phyloP scores from a whole-genome alignment of 768 basidiomycete genomes.

The Boletus barrowsii region DNA sequence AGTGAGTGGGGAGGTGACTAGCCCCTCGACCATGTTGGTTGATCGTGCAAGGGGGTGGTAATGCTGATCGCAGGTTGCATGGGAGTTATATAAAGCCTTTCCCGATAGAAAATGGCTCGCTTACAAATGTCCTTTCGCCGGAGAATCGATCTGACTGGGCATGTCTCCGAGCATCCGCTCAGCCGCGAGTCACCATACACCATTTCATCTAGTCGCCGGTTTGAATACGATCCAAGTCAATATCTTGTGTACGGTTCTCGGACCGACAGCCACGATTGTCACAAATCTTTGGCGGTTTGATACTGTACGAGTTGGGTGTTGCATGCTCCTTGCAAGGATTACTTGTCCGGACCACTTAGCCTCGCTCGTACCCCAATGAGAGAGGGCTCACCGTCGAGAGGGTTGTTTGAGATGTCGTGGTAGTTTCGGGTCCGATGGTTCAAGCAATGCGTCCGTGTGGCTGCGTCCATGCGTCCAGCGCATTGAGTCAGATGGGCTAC shows the following conservation, averaged over 20 bases:
- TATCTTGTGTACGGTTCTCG: background rate
- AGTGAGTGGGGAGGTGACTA: background rate
- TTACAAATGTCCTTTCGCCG: constrained; percentile 12
- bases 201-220: background rate
- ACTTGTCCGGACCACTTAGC: no score
- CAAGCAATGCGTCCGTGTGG: background rate
- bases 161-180: background rate
- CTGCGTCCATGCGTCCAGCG: background rate
- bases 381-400: background rate
- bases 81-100: constrained; percentile 14
- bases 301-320: background rate
- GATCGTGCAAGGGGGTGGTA: background rate
- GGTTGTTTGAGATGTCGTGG: no score
- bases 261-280: background rate
- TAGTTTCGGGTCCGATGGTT: background rate
- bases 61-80: background rate
- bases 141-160: background rate
- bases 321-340: no score
- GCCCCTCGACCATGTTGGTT: constrained; percentile 8
- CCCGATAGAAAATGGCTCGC: background rate
- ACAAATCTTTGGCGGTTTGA: background rate
- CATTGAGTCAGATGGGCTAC: background rate
- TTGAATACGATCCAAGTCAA: background rate
- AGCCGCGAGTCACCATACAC: background rate
- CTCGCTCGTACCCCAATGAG: no score